These are phyloP conservation scores for Xylaria sp. DNA, from an alignment of 2,329 filamentous ascomycete genomes.

Conservation along the genomic window DNA sequence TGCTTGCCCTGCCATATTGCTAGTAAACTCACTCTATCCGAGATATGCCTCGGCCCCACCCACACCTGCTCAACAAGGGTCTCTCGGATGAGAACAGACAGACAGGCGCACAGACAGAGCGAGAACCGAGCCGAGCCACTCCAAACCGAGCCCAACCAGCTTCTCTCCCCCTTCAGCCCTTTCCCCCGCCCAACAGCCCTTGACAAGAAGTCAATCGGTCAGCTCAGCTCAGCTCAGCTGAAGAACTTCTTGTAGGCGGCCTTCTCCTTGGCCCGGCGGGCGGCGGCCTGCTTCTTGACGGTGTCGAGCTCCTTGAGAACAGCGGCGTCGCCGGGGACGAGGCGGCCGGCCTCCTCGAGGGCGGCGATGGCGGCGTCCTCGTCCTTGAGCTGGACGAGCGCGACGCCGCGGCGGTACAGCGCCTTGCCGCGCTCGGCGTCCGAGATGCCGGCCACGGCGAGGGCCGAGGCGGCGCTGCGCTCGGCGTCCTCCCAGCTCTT, in stretches of 20 bases:
- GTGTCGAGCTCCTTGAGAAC: slow-evolving; percentile 73
- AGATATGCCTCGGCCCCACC: too few species aligned
- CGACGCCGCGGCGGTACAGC: slow-evolving; percentile 78
- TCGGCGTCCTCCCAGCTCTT: slow-evolving; percentile 70
- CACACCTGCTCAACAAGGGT: too few species aligned
- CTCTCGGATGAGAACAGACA: neutral
- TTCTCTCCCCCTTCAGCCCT: too few species aligned
- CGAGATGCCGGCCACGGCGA: slow-evolving; percentile 66
- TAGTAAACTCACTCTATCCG: too few species aligned
- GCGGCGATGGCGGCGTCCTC: slow-evolving; percentile 79
- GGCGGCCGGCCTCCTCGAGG: slow-evolving; percentile 72
- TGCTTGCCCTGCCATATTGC: too few species aligned
- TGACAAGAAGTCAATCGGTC: too few species aligned
- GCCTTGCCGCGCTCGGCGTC: slow-evolving; percentile 88
- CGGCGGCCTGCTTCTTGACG: slow-evolving; percentile 77
- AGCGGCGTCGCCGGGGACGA: slow-evolving; percentile 75
- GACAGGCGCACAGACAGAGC: neutral
- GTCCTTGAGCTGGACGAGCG: slow-evolving; percentile 76
- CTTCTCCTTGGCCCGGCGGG: slow-evolving; percentile 84
- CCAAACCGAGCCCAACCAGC: too few species aligned
- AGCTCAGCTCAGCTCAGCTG: slow-evolving; percentile 41
- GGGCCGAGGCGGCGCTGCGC: slow-evolving; percentile 71
- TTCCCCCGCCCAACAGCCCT: too few species aligned
- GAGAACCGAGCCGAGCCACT: too few species aligned
- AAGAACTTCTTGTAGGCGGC: slow-evolving; percentile 94